Conservation (phyloP, 2,329 filamentous ascomycete genomes). For the Phoma sp. region DNA sequence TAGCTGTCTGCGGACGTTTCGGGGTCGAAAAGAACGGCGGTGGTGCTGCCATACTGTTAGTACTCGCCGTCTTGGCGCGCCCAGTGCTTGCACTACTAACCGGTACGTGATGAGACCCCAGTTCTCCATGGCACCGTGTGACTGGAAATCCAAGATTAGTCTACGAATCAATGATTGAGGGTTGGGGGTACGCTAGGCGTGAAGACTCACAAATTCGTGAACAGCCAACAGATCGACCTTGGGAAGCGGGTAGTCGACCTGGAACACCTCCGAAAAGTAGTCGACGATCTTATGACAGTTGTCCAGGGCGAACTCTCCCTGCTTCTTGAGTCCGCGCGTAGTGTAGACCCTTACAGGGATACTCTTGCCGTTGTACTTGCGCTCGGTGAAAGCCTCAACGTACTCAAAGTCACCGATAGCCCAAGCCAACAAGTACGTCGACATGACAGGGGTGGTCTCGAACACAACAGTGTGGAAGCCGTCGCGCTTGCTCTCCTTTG, state of each 20-base stretch:
- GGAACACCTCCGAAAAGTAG: slow-evolving; percentile 95
- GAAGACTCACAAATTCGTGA: slow-evolving; percentile 79
- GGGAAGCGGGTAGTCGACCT: slow-evolving; percentile 82
- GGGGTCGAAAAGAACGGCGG: slow-evolving; percentile 94
- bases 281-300: slow-evolving; percentile 94
- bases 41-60: slow-evolving; percentile 61
- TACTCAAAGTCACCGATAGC: slow-evolving; percentile 97
- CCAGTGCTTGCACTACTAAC: slow-evolving; percentile 23
- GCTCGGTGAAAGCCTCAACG: slow-evolving; percentile 86
- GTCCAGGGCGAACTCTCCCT: slow-evolving; percentile 86
- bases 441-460: slow-evolving; percentile 92
- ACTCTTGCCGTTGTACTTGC: slow-evolving; percentile 88
- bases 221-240: slow-evolving; percentile 97
- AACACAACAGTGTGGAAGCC: slow-evolving; percentile 83
- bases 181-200: slow-evolving; percentile 15
- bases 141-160: slow-evolving; percentile 57
- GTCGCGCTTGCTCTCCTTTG: slow-evolving; percentile 73
- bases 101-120: slow-evolving; percentile 97
- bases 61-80: neutral
- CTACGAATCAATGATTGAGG: slow-evolving; percentile 17
- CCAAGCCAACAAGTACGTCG: slow-evolving; percentile 94
- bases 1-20: slow-evolving; percentile 87
- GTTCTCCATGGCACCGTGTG: slow-evolving; percentile 93
- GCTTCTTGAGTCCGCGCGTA: slow-evolving; percentile 89
- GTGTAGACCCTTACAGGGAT: slow-evolving; percentile 96